A percentile compares a stretch with the other conserved stretches of the same genome.
Evolutionary conservation across 495 filamentous ascomycete species (phyloP).

Genomic region (Pyrenula aspistea): DNA sequence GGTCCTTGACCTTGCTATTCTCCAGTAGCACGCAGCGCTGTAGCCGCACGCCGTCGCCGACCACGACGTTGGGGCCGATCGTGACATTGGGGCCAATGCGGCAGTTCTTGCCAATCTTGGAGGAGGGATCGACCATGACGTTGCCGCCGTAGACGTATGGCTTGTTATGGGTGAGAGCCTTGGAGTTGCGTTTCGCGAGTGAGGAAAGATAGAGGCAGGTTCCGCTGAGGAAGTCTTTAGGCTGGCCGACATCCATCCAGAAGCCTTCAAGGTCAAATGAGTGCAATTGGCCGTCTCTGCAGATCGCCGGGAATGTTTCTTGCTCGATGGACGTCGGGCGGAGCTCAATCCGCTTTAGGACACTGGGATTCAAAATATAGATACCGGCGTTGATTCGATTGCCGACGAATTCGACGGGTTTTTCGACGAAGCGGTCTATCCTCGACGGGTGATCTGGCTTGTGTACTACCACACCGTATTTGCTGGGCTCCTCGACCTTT

Average conservation of each 20-base stretch:
- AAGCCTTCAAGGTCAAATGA: constrained; percentile 97
- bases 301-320: constrained; percentile 96
- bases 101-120: constrained; percentile 97
- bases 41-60: constrained; percentile 89
- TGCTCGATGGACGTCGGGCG: constrained; percentile 99
- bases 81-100: constrained; percentile 96
- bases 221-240: constrained; percentile 94
- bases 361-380: constrained; percentile 93
- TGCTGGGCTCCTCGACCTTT: constrained; percentile 98
- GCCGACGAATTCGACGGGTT: constrained; percentile 97
- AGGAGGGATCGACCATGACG: constrained; percentile 87
- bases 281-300: constrained; percentile 82
- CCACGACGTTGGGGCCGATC: constrained; percentile 86
- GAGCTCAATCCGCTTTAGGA: constrained; percentile 84
- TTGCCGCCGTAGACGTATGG: constrained; percentile 90
- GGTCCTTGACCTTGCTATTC: constrained; percentile 92
- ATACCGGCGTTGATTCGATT: constrained; percentile 99
- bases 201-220: constrained; percentile 95
- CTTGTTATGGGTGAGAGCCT: constrained; percentile 64
- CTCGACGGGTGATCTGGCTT: constrained; percentile 83
- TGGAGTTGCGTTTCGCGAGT: constrained; percentile 82
- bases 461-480: constrained; percentile 98
- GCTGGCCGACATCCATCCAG: constrained; percentile 99
- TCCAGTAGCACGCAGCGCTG: constrained; percentile 87
- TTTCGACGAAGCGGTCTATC: constrained; percentile 99